These are phyloP conservation scores for Sorghum bicolor DNA, from an alignment of 176 grass and related monocot species.

Conservation along the genomic window Sorghum_bicolor_NCBIv3 NC_012879.2:49084501-49085000, in stretches of 20 bases:
- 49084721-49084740: background rate
- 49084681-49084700: background rate
- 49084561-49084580: too few relatives aligned
- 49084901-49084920: slow-evolving; percentile 13
- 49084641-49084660: too few relatives aligned
- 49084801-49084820: background rate
- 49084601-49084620: too few relatives aligned
- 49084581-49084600: too few relatives aligned
- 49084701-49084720: too few relatives aligned
- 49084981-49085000: background rate
- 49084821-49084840: background rate
- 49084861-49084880: background rate
- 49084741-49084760: background rate
- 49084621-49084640: too few relatives aligned
- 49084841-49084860: slow-evolving; percentile 12
- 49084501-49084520: too few relatives aligned
- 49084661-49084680: too few relatives aligned
- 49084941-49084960: background rate
- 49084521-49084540: too few relatives aligned
- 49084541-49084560: too few relatives aligned
- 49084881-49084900: background rate
- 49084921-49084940: slow-evolving; percentile 43
- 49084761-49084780: background rate
- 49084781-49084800: slow-evolving; percentile 11
- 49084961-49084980: background rate